phyloP scores from a whole-genome alignment of 768 basidiomycete genomes.

The Boletus huronensis region DNA sequence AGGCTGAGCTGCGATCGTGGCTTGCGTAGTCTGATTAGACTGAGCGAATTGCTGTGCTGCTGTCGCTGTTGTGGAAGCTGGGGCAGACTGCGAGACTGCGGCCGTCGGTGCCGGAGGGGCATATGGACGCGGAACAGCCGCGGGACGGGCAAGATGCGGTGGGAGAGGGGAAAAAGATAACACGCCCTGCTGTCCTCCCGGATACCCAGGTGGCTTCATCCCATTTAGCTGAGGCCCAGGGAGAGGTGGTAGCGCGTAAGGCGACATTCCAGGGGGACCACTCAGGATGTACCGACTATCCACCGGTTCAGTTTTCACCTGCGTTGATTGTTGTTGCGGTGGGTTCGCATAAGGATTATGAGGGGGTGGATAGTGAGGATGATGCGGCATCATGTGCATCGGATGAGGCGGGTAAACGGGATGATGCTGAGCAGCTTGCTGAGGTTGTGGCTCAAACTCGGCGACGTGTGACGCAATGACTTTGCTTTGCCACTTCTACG shows the following conservation, averaged over 20 bases:
- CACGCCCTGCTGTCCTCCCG: conserved; percentile 57
- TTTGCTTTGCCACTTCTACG: conserved; percentile 94
- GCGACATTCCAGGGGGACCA: conserved; percentile 37
- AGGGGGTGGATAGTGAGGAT: conserved; percentile 51
- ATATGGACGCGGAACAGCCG: conserved; percentile 23
- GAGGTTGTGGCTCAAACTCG: conserved; percentile 71
- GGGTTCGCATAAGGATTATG: conserved; percentile 50
- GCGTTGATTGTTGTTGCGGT: conserved; percentile 35
- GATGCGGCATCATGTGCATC: conserved; percentile 54
- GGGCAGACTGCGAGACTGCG: conserved; percentile 21
- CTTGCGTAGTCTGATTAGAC: conserved; percentile 15
- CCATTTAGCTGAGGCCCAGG: conserved; percentile 64
- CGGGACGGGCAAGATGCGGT: conserved; percentile 26
- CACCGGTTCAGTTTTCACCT: conserved; percentile 72
- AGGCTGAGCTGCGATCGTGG: conserved; percentile 15
- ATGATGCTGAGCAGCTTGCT: conserved; percentile 45
- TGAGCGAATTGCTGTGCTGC: conserved; percentile 15
- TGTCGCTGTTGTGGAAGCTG: conserved; percentile 9
- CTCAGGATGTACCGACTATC: conserved; percentile 66
- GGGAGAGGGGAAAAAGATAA: conserved; percentile 48
- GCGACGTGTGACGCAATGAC: conserved; percentile 93
- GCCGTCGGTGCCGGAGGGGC: conserved; percentile 16
- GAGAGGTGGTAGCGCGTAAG: conserved; percentile 57
- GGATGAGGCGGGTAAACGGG: conserved; percentile 58
- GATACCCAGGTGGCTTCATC: conserved; percentile 47